Percentiles rank a stretch among this genome's conserved stretches.
Evolutionary conservation across 1,284 basidiomycete species (phyloP).

Genomic region (Rhodotorula sp.): DNA sequence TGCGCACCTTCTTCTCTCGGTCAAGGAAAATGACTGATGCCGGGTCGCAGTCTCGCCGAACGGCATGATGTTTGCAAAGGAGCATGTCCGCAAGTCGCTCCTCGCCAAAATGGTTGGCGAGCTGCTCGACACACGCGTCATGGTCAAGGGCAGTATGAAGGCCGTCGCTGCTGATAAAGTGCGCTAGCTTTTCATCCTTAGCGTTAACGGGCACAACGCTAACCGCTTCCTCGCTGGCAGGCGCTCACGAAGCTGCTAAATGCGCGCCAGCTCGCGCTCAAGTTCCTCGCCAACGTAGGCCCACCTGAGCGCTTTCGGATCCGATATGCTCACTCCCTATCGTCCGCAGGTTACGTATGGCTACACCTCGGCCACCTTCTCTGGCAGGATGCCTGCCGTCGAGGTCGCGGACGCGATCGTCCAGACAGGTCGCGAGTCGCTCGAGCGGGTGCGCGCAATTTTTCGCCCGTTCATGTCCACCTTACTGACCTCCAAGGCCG

Average conservation of each 20-base stretch:
- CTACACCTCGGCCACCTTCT: slow-evolving; percentile 89
- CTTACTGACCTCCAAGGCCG: not conserved
- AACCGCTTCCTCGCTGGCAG: slow-evolving; percentile 54
- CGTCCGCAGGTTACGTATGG: slow-evolving; percentile 50
- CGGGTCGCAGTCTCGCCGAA: slow-evolving; percentile 77
- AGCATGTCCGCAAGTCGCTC: slow-evolving; percentile 77
- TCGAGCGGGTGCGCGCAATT: slow-evolving; percentile 71
- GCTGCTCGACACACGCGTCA: slow-evolving; percentile 91
- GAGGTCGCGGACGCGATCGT: slow-evolving; percentile 98
- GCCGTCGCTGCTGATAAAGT: slow-evolving; percentile 67
- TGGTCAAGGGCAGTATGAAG: slow-evolving; percentile 97
- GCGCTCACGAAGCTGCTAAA: slow-evolving; percentile 72
- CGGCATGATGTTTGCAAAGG: slow-evolving; percentile 90
- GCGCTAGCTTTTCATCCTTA: slow-evolving; percentile 52
- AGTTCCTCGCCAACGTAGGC: slow-evolving; percentile 83
- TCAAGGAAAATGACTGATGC: not conserved
- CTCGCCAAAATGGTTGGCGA: slow-evolving; percentile 90
- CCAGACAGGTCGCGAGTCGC: slow-evolving; percentile 89
- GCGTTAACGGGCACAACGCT: slow-evolving; percentile 8
- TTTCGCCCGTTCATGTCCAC: not conserved
- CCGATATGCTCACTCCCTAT: slow-evolving; percentile 43
- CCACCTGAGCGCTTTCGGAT: not conserved
- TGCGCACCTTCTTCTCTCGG: slow-evolving; percentile 49
- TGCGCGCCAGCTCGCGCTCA: slow-evolving; percentile 83
- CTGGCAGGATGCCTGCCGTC: slow-evolving; percentile 96